These are phyloP conservation scores for Botrytis porri DNA, from an alignment of 2,329 filamentous ascomycete genomes.

Conservation along the genomic window DNA sequence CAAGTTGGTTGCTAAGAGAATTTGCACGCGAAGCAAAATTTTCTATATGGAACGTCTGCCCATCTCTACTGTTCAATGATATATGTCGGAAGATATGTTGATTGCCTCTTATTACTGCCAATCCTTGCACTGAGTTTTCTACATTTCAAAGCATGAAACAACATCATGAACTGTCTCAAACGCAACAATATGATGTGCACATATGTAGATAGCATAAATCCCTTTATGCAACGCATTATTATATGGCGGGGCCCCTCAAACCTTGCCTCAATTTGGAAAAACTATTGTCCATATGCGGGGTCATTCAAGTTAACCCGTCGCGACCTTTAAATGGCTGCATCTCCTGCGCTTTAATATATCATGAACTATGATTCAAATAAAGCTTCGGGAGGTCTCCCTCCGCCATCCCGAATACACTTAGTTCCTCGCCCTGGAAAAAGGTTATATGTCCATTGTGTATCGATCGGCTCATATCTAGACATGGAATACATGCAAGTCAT, in stretches of 20 bases:
- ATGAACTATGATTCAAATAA: background rate
- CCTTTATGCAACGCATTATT: background rate
- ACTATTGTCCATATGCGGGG: constrained; percentile 11
- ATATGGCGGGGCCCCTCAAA: background rate
- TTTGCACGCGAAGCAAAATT: background rate
- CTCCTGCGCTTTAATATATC: background rate
- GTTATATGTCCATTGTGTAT: background rate
- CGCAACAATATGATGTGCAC: background rate
- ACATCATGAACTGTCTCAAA: background rate
- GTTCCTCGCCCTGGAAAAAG: background rate
- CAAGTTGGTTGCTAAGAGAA: background rate
- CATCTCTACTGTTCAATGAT: background rate
- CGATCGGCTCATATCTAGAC: background rate
- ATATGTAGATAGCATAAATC: background rate
- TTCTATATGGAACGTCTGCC: background rate
- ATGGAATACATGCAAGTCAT: constrained; percentile 14
- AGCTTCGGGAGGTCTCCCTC: constrained; percentile 12
- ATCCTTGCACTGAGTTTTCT: background rate
- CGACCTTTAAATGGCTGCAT: constrained; percentile 3
- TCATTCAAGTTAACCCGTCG: background rate
- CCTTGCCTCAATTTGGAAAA: background rate
- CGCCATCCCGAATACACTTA: constrained; percentile 10
- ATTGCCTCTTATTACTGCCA: background rate
- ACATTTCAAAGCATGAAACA: background rate
- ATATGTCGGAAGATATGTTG: background rate